A percentile compares a stretch with the other conserved stretches of the same genome.
Conservation (phyloP, 192 early-diverging fungal genomes). For the Coemansia sp. region DNA sequence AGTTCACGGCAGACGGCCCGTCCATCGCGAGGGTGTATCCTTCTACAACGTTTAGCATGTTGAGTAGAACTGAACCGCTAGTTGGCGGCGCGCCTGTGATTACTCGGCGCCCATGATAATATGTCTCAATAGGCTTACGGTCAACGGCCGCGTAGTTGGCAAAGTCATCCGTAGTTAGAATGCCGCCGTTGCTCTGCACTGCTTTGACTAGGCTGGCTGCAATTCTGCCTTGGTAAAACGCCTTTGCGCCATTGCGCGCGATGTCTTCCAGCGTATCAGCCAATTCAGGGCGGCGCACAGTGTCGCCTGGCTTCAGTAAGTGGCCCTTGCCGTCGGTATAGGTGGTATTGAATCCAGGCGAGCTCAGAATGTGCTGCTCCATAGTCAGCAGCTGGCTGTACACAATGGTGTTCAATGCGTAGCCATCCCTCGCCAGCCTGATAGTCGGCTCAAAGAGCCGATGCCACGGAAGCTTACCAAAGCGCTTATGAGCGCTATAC, state of each 20-base stretch:
- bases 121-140: conserved; percentile 60
- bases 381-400: conserved; percentile 40
- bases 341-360: conserved; percentile 51
- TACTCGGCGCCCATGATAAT: conserved; percentile 78
- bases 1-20: conserved; percentile 61
- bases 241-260: conserved; percentile 60
- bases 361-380: conserved; percentile 18
- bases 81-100: conserved; percentile 73
- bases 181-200: conserved; percentile 66
- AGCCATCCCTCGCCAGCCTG: conserved; percentile 74
- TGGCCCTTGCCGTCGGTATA: conserved; percentile 69
- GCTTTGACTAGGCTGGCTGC: conserved; percentile 69
- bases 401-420: conserved; percentile 56
- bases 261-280: conserved; percentile 66
- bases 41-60: conserved; percentile 86
- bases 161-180: conserved; percentile 77
- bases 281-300: conserved; percentile 58
- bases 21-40: conserved; percentile 66
- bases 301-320: conserved; percentile 67
- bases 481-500: conserved; percentile 71
- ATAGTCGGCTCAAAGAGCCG: conserved; percentile 77
- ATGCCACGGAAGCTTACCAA: conserved; percentile 84
- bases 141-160: conserved; percentile 62
- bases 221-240: conserved; percentile 61
- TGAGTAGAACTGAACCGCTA: conserved; percentile 79